Base-by-base conservation (phyloP, 2,329 filamentous ascomycete species). In the Colletotrichum navitas region DNA sequence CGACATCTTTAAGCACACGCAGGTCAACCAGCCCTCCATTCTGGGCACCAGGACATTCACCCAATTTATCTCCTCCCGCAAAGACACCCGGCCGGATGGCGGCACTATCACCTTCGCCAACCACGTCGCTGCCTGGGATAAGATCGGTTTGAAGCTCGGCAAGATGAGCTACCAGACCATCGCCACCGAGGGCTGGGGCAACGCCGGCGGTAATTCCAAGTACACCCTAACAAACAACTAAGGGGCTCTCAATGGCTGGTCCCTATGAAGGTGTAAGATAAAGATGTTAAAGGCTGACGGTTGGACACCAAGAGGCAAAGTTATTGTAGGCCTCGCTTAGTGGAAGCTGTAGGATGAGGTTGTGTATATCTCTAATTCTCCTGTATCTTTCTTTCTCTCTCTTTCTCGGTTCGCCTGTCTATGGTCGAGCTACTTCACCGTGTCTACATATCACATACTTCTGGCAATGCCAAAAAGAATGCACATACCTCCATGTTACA, bases 121-220 rank as follows among this genome's bases (percentile, higher is more conserved):
- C 73, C 87, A 88, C 78, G 87, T 89, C 74, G 81, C 84, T 73
- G 85, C 84, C 4, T 89, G 87, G 87, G 76, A 77, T 12, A 80
- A 81, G 73, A 74, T 77, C n/a, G 86, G 86, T 21, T 76, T 87
- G 77, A 83, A 82, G 67, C 74, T 88, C 43, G 86, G 86, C 4
- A 77, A 75, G 36, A 81, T 83, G 74, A 80, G 87, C 77, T 88
- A 88, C 77, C 83, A 85, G 82, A 85, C 87, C 66, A 55, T 55
- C 24, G 32, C 51, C 29, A 55, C 51, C 3, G 51, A 55, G 29
- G 51, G 51, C 10, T 55, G 51, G 51, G 51, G 51, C 29, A 55
- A 34, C 16, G 51, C 51, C 1, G 29, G 8, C 29, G 51, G 51
- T 5, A n/a, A 10, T 2, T 34, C 51, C 16, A 11, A 55, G 26